These are phyloP conservation scores for Penicillium verhagenii DNA, from an alignment of 495 filamentous ascomycete species.

Conservation along the genomic window DNA sequence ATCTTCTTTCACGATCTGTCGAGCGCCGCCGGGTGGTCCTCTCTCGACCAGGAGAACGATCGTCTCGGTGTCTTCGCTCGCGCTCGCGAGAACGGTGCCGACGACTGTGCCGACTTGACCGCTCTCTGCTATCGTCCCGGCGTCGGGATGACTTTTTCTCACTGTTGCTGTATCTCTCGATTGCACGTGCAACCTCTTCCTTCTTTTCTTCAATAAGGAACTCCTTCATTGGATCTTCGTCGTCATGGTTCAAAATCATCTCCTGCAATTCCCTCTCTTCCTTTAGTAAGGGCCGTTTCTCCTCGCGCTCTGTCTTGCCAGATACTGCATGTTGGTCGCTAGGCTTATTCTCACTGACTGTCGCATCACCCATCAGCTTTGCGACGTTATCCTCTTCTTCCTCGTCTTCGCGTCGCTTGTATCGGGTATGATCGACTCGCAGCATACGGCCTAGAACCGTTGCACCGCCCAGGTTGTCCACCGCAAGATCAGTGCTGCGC, in stretches of 20 bases:
- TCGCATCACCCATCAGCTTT: conserved; percentile 35
- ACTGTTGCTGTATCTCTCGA: conserved; percentile 52
- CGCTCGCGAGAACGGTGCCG: conserved; percentile 49
- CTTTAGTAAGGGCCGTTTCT: conserved; percentile 49
- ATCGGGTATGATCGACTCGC: conserved; percentile 88
- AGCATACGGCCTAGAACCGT: conserved; percentile 77
- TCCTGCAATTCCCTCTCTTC: conserved; percentile 77
- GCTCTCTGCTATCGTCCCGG: conserved; percentile 37
- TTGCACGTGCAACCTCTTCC: conserved; percentile 73
- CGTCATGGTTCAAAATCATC: conserved; percentile 77
- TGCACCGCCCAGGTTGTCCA: conserved; percentile 90
- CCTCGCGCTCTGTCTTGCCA: conserved; percentile 34
- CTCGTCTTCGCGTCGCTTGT: conserved; percentile 86
- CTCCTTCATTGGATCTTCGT: conserved; percentile 96
- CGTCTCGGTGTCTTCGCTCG: conserved; percentile 32
- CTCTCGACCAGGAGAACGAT: conserved; percentile 33
- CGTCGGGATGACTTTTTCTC: conserved; percentile 38
- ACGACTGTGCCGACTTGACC: conserved; percentile 53
- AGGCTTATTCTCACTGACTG: conserved; percentile 24
- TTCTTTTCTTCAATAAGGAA: conserved; percentile 86
- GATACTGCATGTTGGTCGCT: conserved; percentile 29
- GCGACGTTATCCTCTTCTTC: conserved; percentile 62
- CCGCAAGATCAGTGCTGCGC: conserved; percentile 89
- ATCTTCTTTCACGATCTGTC: conserved; percentile 24
- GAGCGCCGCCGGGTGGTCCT: conserved; percentile 30